Evolutionary conservation across 495 filamentous ascomycete genomes (phyloP).

Genomic region (Emericellopsis terricola): DNA sequence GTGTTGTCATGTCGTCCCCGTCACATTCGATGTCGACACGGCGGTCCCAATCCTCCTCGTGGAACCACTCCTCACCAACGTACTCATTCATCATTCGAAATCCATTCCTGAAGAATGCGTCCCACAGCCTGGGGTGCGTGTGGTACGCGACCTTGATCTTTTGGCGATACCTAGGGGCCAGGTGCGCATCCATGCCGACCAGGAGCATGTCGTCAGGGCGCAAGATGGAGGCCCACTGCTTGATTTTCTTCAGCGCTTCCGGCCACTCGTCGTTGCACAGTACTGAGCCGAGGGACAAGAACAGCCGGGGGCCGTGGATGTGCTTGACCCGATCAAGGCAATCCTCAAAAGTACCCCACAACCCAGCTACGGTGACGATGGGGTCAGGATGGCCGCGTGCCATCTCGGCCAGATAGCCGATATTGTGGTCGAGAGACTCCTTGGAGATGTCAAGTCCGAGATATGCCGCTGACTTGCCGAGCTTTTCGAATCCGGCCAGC

Average conservation of each 20-base stretch:
- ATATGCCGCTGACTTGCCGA: neutral
- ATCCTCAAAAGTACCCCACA: slow-evolving; percentile 4
- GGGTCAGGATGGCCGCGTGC: neutral
- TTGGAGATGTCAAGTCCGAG: slow-evolving; percentile 4
- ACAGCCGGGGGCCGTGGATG: neutral
- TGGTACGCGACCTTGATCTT: slow-evolving; percentile 3
- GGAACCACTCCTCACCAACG: slow-evolving; percentile 1
- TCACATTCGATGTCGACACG: slow-evolving; percentile 1
- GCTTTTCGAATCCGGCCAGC: neutral
- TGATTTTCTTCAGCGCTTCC: neutral
- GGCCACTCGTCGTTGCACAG: slow-evolving; percentile 3
- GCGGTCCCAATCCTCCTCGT: slow-evolving; percentile 1
- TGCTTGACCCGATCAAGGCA: neutral
- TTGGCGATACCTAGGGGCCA: neutral
- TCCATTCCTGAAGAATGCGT: slow-evolving; percentile 1
- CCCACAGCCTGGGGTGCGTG: neutral
- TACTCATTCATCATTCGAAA: neutral
- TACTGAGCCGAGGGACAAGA: slow-evolving; percentile 3
- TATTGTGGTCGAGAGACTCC: slow-evolving; percentile 1
- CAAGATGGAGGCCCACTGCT: neutral
- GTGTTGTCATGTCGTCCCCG: neutral
- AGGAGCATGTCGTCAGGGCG: slow-evolving; percentile 2
- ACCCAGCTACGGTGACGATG: slow-evolving; percentile 1
- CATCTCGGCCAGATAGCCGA: neutral
- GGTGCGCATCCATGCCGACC: slow-evolving; percentile 3